Percentiles rank a stretch among this genome's conserved stretches.
phyloP scores from a whole-genome alignment of 495 filamentous ascomycete species.

The Darksidea phi region DNA sequence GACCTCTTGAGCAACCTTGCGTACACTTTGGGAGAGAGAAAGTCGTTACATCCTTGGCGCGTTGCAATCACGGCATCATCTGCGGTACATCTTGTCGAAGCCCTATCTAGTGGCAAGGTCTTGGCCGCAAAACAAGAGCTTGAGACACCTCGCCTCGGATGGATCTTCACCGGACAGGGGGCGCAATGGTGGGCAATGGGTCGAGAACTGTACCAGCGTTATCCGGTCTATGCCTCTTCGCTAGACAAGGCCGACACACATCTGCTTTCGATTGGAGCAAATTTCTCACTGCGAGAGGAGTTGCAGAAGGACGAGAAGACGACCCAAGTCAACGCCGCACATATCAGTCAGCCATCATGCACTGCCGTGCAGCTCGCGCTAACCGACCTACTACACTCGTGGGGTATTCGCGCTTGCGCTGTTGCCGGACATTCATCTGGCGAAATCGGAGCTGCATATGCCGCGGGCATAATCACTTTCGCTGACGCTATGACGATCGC shows the following conservation, averaged over 20 bases:
- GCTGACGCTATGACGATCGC: slow-evolving; percentile 48
- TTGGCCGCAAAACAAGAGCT: slow-evolving; percentile 3
- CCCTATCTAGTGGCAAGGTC: slow-evolving; percentile 5
- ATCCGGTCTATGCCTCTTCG: slow-evolving; percentile 6
- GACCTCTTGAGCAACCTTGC: slow-evolving; percentile 21
- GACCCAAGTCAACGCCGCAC: slow-evolving; percentile 23
- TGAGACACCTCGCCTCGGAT: slow-evolving; percentile 29
- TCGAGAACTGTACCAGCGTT: slow-evolving; percentile 31
- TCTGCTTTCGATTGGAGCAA: slow-evolving; percentile 18
- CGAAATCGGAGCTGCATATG: slow-evolving; percentile 64
- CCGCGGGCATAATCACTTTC: slow-evolving; percentile 51
- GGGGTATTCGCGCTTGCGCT: slow-evolving; percentile 37
- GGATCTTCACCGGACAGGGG: slow-evolving; percentile 48
- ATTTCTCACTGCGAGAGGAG: slow-evolving; percentile 29
- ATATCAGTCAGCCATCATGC: slow-evolving; percentile 28
- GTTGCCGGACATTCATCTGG: slow-evolving; percentile 63
- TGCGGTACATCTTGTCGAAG: slow-evolving; percentile 6
- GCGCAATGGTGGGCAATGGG: slow-evolving; percentile 48
- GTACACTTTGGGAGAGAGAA: slow-evolving; percentile 17
- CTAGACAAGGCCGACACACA: slow-evolving; percentile 8
- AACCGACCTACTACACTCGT: slow-evolving; percentile 34
- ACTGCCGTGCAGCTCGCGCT: slow-evolving; percentile 35
- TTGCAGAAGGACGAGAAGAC: slow-evolving; percentile 10
- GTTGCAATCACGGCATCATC: slow-evolving; percentile 5
- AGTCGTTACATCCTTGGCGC: slow-evolving; percentile 10